Evolutionary conservation across 129 eudicot species (phyloP).

Genomic region (Flaveria bidentis): DNA sequence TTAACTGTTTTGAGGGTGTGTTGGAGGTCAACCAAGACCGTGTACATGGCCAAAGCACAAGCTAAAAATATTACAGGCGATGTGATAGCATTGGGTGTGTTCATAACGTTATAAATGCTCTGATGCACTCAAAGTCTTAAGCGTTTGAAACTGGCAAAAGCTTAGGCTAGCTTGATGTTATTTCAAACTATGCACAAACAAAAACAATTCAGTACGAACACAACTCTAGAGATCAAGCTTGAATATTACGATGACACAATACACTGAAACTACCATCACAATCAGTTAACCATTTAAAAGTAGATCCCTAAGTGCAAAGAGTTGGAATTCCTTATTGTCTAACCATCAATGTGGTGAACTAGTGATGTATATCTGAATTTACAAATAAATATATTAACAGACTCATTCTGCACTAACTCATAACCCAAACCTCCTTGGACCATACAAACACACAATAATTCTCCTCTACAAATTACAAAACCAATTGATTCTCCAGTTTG

Average conservation of each 20-base stretch:
- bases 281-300: not conserved
- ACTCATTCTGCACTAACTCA: conserved; percentile 16
- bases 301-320: not conserved
- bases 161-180: not conserved
- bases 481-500: conserved; percentile 3
- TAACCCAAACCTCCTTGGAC: not conserved
- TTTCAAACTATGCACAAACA: not conserved
- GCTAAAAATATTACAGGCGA: no score
- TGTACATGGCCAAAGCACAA: no score
- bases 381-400: conserved; percentile 25
- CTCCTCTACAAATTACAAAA: conserved; percentile 24
- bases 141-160: no score
- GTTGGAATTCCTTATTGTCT: conserved; percentile 21
- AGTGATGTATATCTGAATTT: conserved; percentile 17
- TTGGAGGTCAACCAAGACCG: no score
- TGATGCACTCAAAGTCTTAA: no score
- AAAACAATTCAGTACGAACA: not conserved
- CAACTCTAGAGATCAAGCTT: no score
- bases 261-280: not conserved
- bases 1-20: no score
- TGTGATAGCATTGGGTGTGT: no score
- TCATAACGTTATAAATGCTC: no score
- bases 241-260: not conserved
- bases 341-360: not conserved
- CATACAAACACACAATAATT: conserved; percentile 24